Evolutionary conservation across 1,139 yeast genomes (phyloP).

Genomic region (Nakaseomyces nivariensis): DNA sequence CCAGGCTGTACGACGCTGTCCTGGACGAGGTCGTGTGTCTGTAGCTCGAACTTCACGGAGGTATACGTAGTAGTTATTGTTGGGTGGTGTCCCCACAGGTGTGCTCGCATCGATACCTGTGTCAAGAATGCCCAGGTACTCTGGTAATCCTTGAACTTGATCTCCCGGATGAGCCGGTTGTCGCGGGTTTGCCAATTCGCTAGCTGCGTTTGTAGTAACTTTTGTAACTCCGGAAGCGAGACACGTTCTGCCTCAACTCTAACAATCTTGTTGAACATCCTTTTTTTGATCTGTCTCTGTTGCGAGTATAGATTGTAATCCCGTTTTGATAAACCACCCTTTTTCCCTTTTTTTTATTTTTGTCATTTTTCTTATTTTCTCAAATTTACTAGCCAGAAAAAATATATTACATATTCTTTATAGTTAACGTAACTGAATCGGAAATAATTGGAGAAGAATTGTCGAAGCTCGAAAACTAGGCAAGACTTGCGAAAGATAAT

Average conservation of each 20-base stretch:
- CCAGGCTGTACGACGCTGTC: not conserved
- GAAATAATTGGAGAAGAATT: too few species aligned
- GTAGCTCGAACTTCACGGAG: constrained; percentile 44
- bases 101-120: constrained; percentile 51
- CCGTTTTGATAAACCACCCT: too few species aligned
- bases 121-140: constrained; percentile 60
- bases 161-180: constrained; percentile 27
- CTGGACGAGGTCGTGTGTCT: constrained; percentile 58
- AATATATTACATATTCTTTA: too few species aligned
- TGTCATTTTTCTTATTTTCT: too few species aligned
- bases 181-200: constrained; percentile 16
- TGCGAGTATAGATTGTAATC: too few species aligned
- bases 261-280: constrained; percentile 28
- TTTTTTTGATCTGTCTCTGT: not conserved
- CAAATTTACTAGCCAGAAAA: too few species aligned
- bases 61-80: constrained; percentile 56
- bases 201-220: constrained; percentile 5
- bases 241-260: constrained; percentile 17
- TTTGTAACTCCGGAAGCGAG: not conserved
- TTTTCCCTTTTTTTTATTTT: too few species aligned
- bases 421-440: too few species aligned
- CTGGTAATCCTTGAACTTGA: constrained; percentile 42
- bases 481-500: constrained; percentile 6
- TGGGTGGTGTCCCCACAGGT: constrained; percentile 64
- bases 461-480: too few species aligned